Conservation (phyloP, 1,284 basidiomycete species). For the Rhizopogon parksii region DNA sequence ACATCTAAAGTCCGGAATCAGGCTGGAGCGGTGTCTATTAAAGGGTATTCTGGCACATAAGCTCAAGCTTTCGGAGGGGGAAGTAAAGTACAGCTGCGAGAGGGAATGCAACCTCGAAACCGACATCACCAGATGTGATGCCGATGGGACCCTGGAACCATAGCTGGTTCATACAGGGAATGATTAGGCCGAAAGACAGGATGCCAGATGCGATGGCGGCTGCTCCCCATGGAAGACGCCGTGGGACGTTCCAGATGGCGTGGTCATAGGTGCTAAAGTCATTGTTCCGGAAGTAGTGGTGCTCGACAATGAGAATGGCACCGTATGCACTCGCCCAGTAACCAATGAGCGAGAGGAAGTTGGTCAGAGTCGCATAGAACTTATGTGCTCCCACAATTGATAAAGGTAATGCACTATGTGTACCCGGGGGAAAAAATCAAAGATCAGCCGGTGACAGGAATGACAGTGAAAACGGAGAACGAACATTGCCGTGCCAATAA, state of each 20-base stretch:
- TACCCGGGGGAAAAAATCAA: neutral
- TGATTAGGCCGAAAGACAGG: conserved; percentile 48
- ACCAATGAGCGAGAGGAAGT: conserved; percentile 70
- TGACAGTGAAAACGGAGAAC: conserved; percentile 21
- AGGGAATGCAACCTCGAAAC: conserved; percentile 66
- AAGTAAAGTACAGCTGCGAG: conserved; percentile 49
- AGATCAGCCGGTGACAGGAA: conserved; percentile 10
- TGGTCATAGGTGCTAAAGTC: conserved; percentile 47
- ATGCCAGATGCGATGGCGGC: conserved; percentile 51
- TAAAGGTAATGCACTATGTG: conserved; percentile 40
- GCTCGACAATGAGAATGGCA: conserved; percentile 57
- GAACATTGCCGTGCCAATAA: conserved; percentile 76
- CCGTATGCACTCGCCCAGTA: conserved; percentile 63
- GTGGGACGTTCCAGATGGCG: conserved; percentile 47
- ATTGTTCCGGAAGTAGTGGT: conserved; percentile 52
- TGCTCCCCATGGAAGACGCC: conserved; percentile 54
- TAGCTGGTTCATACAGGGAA: conserved; percentile 64
- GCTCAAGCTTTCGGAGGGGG: conserved; percentile 46
- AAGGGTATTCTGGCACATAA: conserved; percentile 24
- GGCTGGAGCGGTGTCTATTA: conserved; percentile 5
- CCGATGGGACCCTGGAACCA: conserved; percentile 73
- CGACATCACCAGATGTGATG: conserved; percentile 64
- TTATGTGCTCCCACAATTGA: conserved; percentile 62
- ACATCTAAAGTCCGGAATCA: neutral
- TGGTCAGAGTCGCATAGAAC: conserved; percentile 58